Percentiles rank a stretch among this genome's conserved stretches.
phyloP scores from a whole-genome alignment of 83 land plant species.

The Picea engelmannii region DNA sequence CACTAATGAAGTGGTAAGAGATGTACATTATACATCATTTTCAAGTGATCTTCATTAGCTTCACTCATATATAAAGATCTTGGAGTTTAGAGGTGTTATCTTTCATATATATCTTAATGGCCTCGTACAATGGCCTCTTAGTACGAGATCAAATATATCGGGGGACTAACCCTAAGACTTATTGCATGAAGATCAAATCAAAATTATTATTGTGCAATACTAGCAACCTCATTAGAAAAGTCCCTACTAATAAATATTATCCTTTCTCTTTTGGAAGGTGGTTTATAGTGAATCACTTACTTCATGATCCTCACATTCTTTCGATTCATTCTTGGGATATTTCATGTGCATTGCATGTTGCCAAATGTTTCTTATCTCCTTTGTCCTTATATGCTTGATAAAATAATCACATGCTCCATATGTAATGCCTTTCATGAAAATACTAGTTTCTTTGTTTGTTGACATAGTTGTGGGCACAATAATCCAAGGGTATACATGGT shows the following conservation, averaged over 20 bases:
- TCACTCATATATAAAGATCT: too few relatives aligned
- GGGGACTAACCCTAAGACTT: too few relatives aligned
- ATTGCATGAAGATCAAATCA: too few relatives aligned
- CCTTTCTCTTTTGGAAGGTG: constrained; percentile 7
- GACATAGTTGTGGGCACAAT: constrained; percentile 67
- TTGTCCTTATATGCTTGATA: constrained; percentile 77
- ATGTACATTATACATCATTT: too few relatives aligned
- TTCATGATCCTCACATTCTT: constrained; percentile 24
- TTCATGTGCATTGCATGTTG: constrained; percentile 65
- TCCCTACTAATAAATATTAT: neutral
- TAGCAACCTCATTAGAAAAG: neutral
- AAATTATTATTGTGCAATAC: too few relatives aligned
- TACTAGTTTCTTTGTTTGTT: constrained; percentile 69
- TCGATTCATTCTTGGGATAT: constrained; percentile 17
- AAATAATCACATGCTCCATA: constrained; percentile 88
- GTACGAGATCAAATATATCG: too few relatives aligned
- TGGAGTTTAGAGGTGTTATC: too few relatives aligned
- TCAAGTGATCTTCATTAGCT: too few relatives aligned
- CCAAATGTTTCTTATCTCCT: constrained; percentile 81
- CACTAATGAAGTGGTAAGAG: too few relatives aligned
- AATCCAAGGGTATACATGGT: constrained; percentile 1
- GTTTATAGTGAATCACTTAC: neutral
- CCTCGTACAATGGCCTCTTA: too few relatives aligned
- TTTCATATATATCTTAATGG: too few relatives aligned
- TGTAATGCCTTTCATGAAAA: constrained; percentile 77